Base-by-base conservation (phyloP, 345 rosid genomes). In the Populus ilicifolia region DNA sequence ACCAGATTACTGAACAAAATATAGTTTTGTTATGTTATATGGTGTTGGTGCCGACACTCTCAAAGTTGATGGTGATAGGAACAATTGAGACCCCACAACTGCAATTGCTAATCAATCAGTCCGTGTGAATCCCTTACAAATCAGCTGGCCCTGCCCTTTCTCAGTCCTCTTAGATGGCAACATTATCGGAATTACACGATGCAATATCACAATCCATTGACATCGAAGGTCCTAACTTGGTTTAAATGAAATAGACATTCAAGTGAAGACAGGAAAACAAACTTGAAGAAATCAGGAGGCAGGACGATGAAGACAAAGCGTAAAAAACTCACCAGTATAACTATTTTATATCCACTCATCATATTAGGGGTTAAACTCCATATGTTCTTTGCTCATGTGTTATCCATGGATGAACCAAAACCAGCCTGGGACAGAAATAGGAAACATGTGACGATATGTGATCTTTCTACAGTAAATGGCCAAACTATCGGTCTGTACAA, bases 31-130 rank as follows among this genome's bases (percentile, higher is more conserved):
- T 29, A 30, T 18, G 23, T 20, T 52, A 69, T 46, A 64, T 52
- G 27, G 30, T n/a, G 39, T 18, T 7, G 73, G 67, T 75, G 84
- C 79, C 79, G 79, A 71, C 81, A 78, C 76, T 70, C 43, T 14
- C 2, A 56, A 73, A 46, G 71, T 73, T 63, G 80, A 68, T 14
- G 74, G 63, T 62, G 83, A 73, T 29, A 72, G 70, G 35, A 78
- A 35, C 69, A 39, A 52, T 23, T 39, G 38, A 70, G 70, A 64
- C 70, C 73, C 73, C 44, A 64, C 69, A 46, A 29, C 17, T 30
- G 21, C 61, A 29, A 61, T 50, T 35, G 44, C 67, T 36, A 21
- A 61, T 35, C 48, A 59, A 30, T 25, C n/a, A 8, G 5, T 38
- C 67, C 39, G 38, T n/a, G 21, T 21, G 10, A 54, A 54, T 21